Percentiles rank a stretch among this genome's conserved stretches.
Conservation (phyloP, 345 rosid genomes). For the Combretum micranthum region DNA sequence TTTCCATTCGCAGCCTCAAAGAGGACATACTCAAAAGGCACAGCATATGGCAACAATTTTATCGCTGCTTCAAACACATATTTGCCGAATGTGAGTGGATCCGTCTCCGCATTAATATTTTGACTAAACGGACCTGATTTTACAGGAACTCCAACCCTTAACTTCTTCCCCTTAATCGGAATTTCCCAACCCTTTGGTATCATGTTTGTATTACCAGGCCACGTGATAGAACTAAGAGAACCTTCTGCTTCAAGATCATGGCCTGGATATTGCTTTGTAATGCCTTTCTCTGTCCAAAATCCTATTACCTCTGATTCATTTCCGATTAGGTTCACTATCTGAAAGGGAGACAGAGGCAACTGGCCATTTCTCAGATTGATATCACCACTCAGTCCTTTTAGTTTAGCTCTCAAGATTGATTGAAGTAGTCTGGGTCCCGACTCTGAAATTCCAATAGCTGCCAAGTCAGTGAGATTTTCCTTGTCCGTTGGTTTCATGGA, state of each 20-base stretch:
- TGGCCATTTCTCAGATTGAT: no score
- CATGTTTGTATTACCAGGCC: constrained; percentile 15
- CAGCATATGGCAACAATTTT: constrained; percentile 9
- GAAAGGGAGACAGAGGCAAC: no score
- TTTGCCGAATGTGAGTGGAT: not conserved
- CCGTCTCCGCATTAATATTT: constrained; percentile 13
- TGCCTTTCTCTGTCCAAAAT: constrained; percentile 24
- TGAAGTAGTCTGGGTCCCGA: constrained; percentile 19
- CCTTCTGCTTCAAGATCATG: not conserved
- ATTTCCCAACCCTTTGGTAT: constrained; percentile 20
- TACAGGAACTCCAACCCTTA: constrained; percentile 26
- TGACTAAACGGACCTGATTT: constrained; percentile 22
- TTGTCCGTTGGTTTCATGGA: not conserved
- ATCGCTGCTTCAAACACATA: constrained; percentile 27
- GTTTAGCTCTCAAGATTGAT: constrained; percentile 15
- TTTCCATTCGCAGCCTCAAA: no score
- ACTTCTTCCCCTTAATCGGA: constrained; percentile 14
- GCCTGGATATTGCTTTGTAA: no score
- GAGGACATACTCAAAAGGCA: constrained; percentile 5
- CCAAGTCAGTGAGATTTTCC: constrained; percentile 5
- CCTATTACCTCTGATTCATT: constrained; percentile 23
- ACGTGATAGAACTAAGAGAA: constrained; percentile 6
- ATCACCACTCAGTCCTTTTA: no score
- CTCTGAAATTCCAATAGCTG: constrained; percentile 1
- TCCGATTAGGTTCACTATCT: no score